phyloP scores from a whole-genome alignment of 2,329 filamentous ascomycete genomes.

The Herpotrichia juniperi region DNA sequence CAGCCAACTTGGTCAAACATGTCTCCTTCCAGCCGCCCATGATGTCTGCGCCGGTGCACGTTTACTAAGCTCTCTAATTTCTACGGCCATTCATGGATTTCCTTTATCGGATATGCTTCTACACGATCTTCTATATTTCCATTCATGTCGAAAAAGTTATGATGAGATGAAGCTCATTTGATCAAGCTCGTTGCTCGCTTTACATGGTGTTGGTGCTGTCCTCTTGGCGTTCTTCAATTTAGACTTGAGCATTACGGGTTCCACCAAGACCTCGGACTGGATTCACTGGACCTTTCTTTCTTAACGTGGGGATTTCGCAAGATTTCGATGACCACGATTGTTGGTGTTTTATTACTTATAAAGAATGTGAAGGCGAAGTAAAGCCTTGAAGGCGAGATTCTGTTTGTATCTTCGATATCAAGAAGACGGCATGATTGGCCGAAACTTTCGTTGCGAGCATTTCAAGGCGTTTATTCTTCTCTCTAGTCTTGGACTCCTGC shows the following conservation, averaged over 20 bases:
- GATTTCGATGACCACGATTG: conserved; percentile 7
- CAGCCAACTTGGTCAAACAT: conserved; percentile 48
- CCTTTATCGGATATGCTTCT: conserved; percentile 31
- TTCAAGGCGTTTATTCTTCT: conserved; percentile 19
- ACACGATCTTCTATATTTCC: conserved; percentile 39
- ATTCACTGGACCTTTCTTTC: neutral
- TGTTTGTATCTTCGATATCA: conserved; percentile 1
- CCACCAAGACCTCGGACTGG: neutral
- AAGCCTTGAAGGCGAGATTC: conserved; percentile 39
- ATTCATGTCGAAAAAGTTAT: conserved; percentile 39
- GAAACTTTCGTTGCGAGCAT: conserved; percentile 19
- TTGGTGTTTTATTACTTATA: conserved; percentile 33
- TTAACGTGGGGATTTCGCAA: conserved; percentile 8
- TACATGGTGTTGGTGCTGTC: conserved; percentile 35
- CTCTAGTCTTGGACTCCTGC: neutral
- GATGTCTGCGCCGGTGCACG: conserved; percentile 43
- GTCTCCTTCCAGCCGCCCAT: conserved; percentile 48
- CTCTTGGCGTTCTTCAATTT: conserved; percentile 35
- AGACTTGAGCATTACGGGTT: conserved; percentile 19
- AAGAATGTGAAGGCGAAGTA: conserved; percentile 22
- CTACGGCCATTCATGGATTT: conserved; percentile 16
- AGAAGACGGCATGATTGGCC: neutral
- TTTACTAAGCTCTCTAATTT: conserved; percentile 33
- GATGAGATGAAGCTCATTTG: conserved; percentile 40
- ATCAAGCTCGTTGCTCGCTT: conserved; percentile 28